Evolutionary conservation across 371 early-diverging fungal genomes (phyloP), one percentile per base, ranked within the genome.

Genomic region (Synchytrium microbalum): DNA sequence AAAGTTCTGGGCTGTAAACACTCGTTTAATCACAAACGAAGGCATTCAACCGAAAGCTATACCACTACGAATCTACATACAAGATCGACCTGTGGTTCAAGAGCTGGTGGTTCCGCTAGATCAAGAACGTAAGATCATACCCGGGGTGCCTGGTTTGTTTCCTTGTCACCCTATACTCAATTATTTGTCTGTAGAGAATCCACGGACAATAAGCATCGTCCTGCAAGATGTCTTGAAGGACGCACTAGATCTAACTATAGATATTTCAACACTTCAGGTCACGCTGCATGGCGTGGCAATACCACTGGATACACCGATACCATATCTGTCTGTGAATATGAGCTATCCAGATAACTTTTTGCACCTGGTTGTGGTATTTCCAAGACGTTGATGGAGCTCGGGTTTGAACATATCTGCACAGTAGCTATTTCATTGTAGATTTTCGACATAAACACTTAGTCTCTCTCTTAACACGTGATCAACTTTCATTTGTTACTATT

Each of bases 271-370:
- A 27, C 25, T 19, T 26, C 3, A 61, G 32, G 72, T 76, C 28
- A 68, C 85, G 32, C 68, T 79, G 27, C 88, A 88, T 64, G 86
- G 88, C 14, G 67, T 86, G 38, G 64, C 63, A 38, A 60, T 85
- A 26, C 83, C 80, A 28, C 64, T 80, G 52, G 81, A 83, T 32
- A 84, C 81, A 23, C 85, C 87, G 5, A 77, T 86, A 27, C 62
- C 76, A 52, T 87, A 86, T 87, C 80, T 84, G 23, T 80, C 83
- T 59, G 81, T 79, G 52, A 81, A 87, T 64, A 69, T 86, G 32
- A 79, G 83, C 2, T 86, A 82, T 73, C 80, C 87, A 5, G 89
- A 89, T 68, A 85, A 86, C 64, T 89, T 89, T 69, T 65, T 89
- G 54, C 89, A 89, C 72, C 64, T 89, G 58, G 86, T 86, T 19